Evolutionary conservation across 805 yeast genomes (phyloP).

Genomic region (Yarrowia sp.): DNA sequence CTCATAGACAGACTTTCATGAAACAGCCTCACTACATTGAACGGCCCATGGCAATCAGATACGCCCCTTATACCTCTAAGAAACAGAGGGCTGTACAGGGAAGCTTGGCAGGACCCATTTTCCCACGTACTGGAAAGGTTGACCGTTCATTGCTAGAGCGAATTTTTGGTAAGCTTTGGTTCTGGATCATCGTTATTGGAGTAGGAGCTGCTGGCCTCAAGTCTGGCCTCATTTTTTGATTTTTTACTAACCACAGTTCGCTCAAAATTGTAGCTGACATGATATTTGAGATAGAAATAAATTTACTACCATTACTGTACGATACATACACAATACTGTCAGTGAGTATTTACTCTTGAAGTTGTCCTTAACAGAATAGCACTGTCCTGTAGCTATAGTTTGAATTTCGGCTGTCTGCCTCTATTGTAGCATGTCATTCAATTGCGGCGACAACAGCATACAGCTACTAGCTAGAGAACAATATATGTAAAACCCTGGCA

Average conservation of each 20-base stretch:
- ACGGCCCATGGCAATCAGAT: conserved; percentile 53
- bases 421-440: too few species aligned
- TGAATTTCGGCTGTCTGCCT: too few species aligned
- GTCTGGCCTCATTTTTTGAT: not conserved
- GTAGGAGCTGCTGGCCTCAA: not conserved
- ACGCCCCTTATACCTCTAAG: conserved; percentile 52
- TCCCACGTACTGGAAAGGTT: conserved; percentile 6
- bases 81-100: conserved; percentile 6
- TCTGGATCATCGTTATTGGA: not conserved
- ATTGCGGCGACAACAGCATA: too few species aligned
- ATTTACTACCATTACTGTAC: too few species aligned
- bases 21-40: conserved; percentile 67
- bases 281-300: not conserved
- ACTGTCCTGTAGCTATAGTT: too few species aligned
- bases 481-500: too few species aligned
- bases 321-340: too few species aligned
- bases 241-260: conserved; percentile 10
- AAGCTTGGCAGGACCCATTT: not conserved
- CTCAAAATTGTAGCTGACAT: not conserved
- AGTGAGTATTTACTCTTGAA: too few species aligned
- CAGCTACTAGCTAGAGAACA: too few species aligned
- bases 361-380: too few species aligned
- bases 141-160: conserved; percentile 1
- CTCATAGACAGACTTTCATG: conserved; percentile 67
- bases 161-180: conserved; percentile 19